Base-by-base conservation (phyloP, 2,329 filamentous ascomycete genomes). In the Ascomycota sp. region DNA sequence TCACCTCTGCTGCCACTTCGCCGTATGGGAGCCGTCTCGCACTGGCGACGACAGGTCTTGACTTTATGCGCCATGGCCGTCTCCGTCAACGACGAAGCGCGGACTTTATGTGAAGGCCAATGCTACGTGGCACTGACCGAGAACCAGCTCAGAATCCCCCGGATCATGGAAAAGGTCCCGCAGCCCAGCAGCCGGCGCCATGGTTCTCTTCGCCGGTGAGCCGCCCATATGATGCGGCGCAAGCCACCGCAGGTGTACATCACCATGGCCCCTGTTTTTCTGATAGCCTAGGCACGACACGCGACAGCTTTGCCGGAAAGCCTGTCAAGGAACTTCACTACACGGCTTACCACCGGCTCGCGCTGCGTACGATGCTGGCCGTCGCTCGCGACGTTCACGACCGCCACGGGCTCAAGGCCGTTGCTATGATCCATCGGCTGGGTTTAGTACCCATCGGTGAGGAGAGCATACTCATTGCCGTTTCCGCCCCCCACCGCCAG, bases 381-480 rank as follows among this genome's bases (percentile, higher is more conserved):
- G 81, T 89, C 40, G 69, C 70, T 25, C 53, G 57, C 5, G 50
- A 58, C 4, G 52, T 85, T 4, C 51, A 53, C 11, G 43, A 52
- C 8, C 71, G 69, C 39, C 72, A 92, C 47, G 54, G 50, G 1
- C 64, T 93, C 12, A 65, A 68, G 23, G 76, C 70, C 7, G 71
- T 95, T 34, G 72, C 76, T 29, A 78, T 95, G 50, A 62, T 78
- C 10, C 89, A 95, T 54, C 69, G 86, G 4, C 61, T 95, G 4
- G 89, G 89, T 0, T 63, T 69, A 13, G 86, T 94, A 11, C 80
- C 81, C 3, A 75, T 95, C 32, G 77, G 74, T n/a, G 81, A 94
- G 52, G 85, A 94, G 55, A 92, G 81, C 47, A 86, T 98, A 36
- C 56, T 91, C 32, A 83, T 95, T 42, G 79, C 81, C 2, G 78